Evolutionary conservation across 2,329 filamentous ascomycete genomes (phyloP).

Genomic region (Ascocoryne sarcoides): DNA sequence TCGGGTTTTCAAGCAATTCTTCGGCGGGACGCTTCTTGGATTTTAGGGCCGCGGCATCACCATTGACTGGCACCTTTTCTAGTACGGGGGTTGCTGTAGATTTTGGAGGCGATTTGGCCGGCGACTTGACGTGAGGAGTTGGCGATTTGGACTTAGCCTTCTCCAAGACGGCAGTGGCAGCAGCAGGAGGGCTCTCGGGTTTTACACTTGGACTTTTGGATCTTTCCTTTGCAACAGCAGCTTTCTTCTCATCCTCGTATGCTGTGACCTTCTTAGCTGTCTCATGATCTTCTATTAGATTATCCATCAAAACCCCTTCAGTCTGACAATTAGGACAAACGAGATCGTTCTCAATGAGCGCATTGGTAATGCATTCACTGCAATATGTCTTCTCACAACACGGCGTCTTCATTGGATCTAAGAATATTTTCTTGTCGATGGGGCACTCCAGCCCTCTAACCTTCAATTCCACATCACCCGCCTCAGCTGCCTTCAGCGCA

Average conservation of each 20-base stretch:
- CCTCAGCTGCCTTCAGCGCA: conserved; percentile 66
- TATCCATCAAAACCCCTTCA: conserved; percentile 87
- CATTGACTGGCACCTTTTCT: conserved; percentile 26
- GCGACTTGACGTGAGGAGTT: conserved; percentile 21
- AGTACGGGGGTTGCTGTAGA: conserved; percentile 20
- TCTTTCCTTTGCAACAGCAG: conserved; percentile 33
- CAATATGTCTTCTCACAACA: conserved; percentile 98
- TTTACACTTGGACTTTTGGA: conserved; percentile 39
- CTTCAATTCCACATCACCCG: conserved; percentile 78
- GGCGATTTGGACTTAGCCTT: conserved; percentile 31
- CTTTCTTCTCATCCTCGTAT: conserved; percentile 53
- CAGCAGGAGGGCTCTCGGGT: conserved; percentile 22
- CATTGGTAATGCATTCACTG: conserved; percentile 99
- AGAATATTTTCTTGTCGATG: conserved; percentile 95
- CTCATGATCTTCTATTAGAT: conserved; percentile 76
- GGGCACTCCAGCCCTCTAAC: conserved; percentile 85
- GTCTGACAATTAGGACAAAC: conserved; percentile 86
- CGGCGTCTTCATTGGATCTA: conserved; percentile 97
- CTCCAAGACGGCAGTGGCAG: conserved; percentile 21
- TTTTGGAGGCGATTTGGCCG: conserved; percentile 28
- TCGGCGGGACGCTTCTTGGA: conserved; percentile 85
- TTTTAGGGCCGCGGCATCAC: conserved; percentile 51
- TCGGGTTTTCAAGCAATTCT: conserved; percentile 55
- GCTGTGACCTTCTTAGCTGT: conserved; percentile 68
- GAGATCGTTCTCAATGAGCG: conserved; percentile 96